phyloP scores from a whole-genome alignment of 1,284 basidiomycete genomes.

The Ustilago hordei region DNA sequence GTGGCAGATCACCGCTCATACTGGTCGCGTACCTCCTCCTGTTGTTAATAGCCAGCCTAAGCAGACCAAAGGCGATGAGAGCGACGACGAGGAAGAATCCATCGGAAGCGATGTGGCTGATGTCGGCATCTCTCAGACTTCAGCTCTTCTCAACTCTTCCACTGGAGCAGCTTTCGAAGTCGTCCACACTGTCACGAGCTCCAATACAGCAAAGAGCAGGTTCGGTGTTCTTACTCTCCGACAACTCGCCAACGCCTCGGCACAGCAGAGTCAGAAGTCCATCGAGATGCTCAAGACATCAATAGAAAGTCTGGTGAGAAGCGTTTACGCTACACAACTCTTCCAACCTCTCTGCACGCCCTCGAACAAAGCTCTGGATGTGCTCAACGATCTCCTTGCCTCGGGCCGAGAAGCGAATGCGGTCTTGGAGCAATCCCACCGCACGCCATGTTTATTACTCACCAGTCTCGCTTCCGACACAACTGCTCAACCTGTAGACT shows the following conservation, averaged over 20 bases:
- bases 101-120: constrained; percentile 25
- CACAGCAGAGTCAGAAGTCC: neutral
- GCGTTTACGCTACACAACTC: constrained; percentile 25
- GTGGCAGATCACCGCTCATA: constrained; percentile 66
- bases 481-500: constrained; percentile 10
- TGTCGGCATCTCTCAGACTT: constrained; percentile 4
- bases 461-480: constrained; percentile 15
- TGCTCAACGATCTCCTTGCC: constrained; percentile 6
- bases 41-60: neutral
- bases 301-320: neutral
- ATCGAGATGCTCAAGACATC: neutral
- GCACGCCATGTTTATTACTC: constrained; percentile 25
- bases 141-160: neutral
- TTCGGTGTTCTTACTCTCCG: constrained; percentile 37
- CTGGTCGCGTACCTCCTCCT: constrained; percentile 42
- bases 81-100: constrained; percentile 44
- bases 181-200: constrained; percentile 26
- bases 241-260: neutral
- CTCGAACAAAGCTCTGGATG: neutral
- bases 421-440: constrained; percentile 7
- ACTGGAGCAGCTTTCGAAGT: constrained; percentile 1
- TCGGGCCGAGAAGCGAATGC: neutral
- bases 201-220: constrained; percentile 7
- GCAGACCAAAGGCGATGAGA: constrained; percentile 15
- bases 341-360: constrained; percentile 8